phyloP scores from a whole-genome alignment of 768 basidiomycete species.

The Psilocybe cyanescens region DNA sequence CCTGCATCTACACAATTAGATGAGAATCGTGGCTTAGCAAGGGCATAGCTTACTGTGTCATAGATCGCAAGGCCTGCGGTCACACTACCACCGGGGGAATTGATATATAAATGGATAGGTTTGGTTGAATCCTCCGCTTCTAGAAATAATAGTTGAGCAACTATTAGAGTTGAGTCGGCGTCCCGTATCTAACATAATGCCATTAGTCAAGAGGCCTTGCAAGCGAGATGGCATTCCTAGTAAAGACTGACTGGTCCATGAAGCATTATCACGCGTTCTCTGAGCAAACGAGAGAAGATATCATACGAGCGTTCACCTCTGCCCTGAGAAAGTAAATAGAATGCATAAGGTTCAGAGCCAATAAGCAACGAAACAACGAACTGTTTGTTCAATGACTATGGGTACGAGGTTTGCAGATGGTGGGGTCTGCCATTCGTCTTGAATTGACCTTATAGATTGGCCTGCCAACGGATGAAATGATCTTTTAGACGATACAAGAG shows the following conservation, averaged over 20 bases:
- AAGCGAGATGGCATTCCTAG: conserved; percentile 10
- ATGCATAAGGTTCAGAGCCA: conserved; percentile 4
- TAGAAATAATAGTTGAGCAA: conserved; percentile 92
- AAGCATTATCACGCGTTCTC: conserved; percentile 95
- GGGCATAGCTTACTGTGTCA: conserved; percentile 76
- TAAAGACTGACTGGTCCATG: conserved; percentile 77
- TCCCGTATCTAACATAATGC: conserved; percentile 72
- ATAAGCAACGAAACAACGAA: conserved; percentile 31
- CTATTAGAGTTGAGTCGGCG: conserved; percentile 83
- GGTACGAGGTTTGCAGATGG: conserved; percentile 76
- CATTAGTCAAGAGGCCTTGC: background rate
- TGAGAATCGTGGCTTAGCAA: conserved; percentile 6
- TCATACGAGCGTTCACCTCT: conserved; percentile 92
- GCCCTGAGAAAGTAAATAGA: conserved; percentile 46
- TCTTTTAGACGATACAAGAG: conserved; percentile 31
- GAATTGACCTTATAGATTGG: conserved; percentile 36
- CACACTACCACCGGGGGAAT: conserved; percentile 95
- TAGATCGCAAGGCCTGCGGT: conserved; percentile 97
- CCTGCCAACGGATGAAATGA: conserved; percentile 59
- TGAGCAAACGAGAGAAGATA: conserved; percentile 91
- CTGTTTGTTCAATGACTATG: conserved; percentile 93
- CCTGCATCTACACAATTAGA: conserved; percentile 66
- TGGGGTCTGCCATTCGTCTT: conserved; percentile 38
- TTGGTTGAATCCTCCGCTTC: conserved; percentile 95
- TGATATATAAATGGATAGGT: conserved; percentile 96